phyloP scores from a whole-genome alignment of 768 basidiomycete species.

The Tephrocybe rancida region DNA sequence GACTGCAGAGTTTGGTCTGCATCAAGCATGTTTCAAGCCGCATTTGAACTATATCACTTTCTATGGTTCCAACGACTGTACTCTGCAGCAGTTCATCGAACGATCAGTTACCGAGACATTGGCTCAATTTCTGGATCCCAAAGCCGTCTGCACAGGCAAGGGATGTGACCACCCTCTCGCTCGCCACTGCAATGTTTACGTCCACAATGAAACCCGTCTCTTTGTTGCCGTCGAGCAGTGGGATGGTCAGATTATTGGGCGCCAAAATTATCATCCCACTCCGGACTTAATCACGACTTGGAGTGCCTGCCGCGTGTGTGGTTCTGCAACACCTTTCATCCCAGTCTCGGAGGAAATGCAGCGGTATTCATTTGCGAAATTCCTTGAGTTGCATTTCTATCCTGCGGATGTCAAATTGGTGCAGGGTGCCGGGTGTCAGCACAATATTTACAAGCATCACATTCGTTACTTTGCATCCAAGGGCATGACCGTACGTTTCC shows the following conservation, averaged over 20 bases:
- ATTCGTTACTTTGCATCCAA: conserved; percentile 86
- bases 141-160: conserved; percentile 80
- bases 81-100: conserved; percentile 93
- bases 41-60: conserved; percentile 75
- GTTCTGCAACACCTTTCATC: conserved; percentile 83
- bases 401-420: conserved; percentile 83
- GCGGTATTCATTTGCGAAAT: conserved; percentile 93
- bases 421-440: conserved; percentile 88
- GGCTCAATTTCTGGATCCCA: conserved; percentile 70
- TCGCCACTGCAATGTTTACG: conserved; percentile 87
- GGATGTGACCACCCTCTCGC: conserved; percentile 81
- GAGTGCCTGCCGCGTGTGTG: conserved; percentile 83
- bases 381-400: conserved; percentile 95
- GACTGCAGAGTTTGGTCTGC: conserved; percentile 62
- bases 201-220: conserved; percentile 85
- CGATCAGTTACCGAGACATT: conserved; percentile 70
- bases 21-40: conserved; percentile 81
- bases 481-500: conserved; percentile 87
- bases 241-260: conserved; percentile 75
- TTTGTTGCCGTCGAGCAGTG: conserved; percentile 89
- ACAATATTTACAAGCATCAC: conserved; percentile 94
- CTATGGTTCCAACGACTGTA: conserved; percentile 91
- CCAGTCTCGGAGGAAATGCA: conserved; percentile 91
- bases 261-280: conserved; percentile 51
- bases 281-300: conserved; percentile 88